Percentiles rank a stretch among this genome's conserved stretches.
phyloP scores from a whole-genome alignment of 2,329 filamentous ascomycete genomes.

The Pseudopithomyces chartarum region DNA sequence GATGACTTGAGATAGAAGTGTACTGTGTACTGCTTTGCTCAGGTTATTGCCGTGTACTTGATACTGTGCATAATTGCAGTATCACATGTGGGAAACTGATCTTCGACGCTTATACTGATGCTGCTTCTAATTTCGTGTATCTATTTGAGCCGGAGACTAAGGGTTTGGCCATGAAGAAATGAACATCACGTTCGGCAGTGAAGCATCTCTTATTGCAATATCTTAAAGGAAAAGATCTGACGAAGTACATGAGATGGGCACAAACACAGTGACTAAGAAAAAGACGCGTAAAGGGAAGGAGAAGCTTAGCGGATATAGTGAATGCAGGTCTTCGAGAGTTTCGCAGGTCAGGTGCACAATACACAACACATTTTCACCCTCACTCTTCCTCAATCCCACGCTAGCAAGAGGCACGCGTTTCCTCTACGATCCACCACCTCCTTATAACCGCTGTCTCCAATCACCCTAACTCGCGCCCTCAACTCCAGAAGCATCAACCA shows the following conservation, averaged over 20 bases:
- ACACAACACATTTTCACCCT: too few species aligned
- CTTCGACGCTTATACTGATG: conserved; percentile 43
- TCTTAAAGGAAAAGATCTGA: conserved; percentile 10
- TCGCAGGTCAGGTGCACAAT: too few species aligned
- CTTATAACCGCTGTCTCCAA: too few species aligned
- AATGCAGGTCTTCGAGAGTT: too few species aligned
- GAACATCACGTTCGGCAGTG: conserved; percentile 73
- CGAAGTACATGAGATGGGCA: conserved; percentile 12
- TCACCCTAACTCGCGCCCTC: too few species aligned
- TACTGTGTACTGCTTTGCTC: conserved; percentile 56
- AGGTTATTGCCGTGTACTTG: conserved; percentile 70
- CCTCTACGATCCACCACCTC: too few species aligned
- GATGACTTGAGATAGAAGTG: not conserved
- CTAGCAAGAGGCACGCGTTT: too few species aligned
- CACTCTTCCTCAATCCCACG: too few species aligned
- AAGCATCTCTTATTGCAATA: conserved; percentile 8
- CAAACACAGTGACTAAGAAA: conserved; percentile 5
- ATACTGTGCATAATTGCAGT: conserved; percentile 74
- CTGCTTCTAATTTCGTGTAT: conserved; percentile 48
- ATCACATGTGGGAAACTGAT: conserved; percentile 69
- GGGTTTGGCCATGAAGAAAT: conserved; percentile 78
- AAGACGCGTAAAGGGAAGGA: not conserved
- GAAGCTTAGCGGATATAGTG: not conserved
- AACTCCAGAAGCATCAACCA: too few species aligned
- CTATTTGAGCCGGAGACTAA: conserved; percentile 82